phyloP scores from a whole-genome alignment of 2,329 filamentous ascomycete species.

The Grosmannia huntii region DNA sequence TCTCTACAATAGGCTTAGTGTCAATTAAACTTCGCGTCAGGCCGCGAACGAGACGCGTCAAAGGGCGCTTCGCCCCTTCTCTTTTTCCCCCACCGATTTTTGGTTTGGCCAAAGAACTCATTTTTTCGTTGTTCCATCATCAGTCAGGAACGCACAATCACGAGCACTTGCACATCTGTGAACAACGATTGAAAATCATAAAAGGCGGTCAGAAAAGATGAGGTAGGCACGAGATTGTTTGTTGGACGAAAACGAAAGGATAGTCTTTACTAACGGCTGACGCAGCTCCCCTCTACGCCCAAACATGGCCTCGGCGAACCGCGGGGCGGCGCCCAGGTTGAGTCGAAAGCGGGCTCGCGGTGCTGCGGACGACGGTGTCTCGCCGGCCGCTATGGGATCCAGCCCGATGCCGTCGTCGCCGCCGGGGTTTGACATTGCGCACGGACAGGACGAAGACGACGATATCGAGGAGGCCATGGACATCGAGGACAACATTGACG shows the following conservation, averaged over 20 bases:
- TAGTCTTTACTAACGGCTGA: neutral
- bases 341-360: constrained; percentile 44
- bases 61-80: neutral
- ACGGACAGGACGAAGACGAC: constrained; percentile 53
- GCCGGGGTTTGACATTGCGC: constrained; percentile 49
- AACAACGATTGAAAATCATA: neutral
- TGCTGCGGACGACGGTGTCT: constrained; percentile 36
- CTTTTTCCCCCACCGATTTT: constrained; percentile 1
- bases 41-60: neutral
- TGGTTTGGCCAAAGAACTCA: neutral
- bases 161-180: neutral
- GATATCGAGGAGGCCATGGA: constrained; percentile 61
- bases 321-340: constrained; percentile 43
- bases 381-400: constrained; percentile 38
- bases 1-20: constrained; percentile 18
- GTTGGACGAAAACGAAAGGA: too few species aligned
- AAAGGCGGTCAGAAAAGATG: constrained; percentile 8
- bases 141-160: neutral
- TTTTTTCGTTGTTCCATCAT: neutral
- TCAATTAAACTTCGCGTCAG: constrained; percentile 24
- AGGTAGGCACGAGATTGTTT: constrained; percentile 11
- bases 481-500: constrained; percentile 59
- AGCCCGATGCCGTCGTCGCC: constrained; percentile 58
- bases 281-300: constrained; percentile 68
- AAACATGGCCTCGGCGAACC: constrained; percentile 73